Evolutionary conservation across 2,329 filamentous ascomycete species (phyloP), one percentile per base, ranked within the genome.

Genomic region (Diplodia scrobiculata): DNA sequence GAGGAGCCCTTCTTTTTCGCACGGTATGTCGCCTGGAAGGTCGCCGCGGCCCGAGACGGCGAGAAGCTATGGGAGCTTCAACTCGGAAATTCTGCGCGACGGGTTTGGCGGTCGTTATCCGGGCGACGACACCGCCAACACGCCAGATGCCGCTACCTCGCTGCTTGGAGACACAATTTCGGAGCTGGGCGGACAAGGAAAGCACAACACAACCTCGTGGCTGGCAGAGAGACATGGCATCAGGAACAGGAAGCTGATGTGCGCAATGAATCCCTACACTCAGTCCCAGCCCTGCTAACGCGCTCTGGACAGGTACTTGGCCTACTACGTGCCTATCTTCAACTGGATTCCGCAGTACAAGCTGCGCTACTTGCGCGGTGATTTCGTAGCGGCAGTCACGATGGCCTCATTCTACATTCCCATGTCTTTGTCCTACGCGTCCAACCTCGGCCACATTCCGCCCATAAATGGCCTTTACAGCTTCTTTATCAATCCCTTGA

Each of bases 381-480:
- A 99, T 77, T 80, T 98, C 19, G 83, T 96, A 14, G 90, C 94
- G 9, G 93, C 94, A 58, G 77, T 98, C 69, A 98, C 95, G n/a
- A 89, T 99, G 81, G 91, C 94, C n/a, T 97, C 93, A 29, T 95
- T 99, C 80, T 99, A 99, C 77, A 90, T 99, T 45, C 95, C 95
- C 62, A 97, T 99, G 93, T 90, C 92, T 0, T 85, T 99, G 14
- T 98, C 95, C 0, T 89, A 96, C 69, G 92, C 95, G 65, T 88
- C 91, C 48, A 98, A 98, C 74, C 87, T 99, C 50, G 92, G 90
- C 5, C 95, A 98, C 75, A 87, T 97, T 1, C 92, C 94, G 9
- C 90, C 95, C 0, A 93, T 98, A 72, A 94, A 97, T 73, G 95
- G 95, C 0, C 84, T 99, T 3, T 99, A 98, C 79, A 87, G 91